phyloP scores from a whole-genome alignment of 148 eudicot genomes.

The Cornus controversa region DNA sequence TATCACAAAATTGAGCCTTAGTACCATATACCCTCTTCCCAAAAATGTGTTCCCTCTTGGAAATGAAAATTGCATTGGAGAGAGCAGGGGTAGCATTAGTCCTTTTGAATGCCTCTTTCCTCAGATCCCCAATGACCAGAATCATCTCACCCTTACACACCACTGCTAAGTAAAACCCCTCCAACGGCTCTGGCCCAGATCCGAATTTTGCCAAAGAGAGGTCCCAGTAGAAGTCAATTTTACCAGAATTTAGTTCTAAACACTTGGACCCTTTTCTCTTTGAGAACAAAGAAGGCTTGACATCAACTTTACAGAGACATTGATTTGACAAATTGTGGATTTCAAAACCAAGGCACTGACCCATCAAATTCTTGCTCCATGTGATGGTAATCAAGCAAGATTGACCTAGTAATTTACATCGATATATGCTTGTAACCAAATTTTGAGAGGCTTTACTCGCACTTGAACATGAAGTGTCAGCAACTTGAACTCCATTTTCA shows the following conservation, averaged over 20 bases:
- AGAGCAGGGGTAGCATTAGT: constrained; percentile 27
- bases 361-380: constrained; percentile 55
- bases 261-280: constrained; percentile 49
- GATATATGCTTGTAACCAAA: constrained; percentile 35
- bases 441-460: constrained; percentile 38
- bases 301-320: constrained; percentile 42
- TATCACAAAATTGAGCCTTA: constrained; percentile 40
- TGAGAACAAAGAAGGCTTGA: constrained; percentile 47
- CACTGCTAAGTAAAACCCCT: constrained; percentile 41
- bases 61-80: constrained; percentile 27
- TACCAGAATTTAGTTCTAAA: constrained; percentile 27
- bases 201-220: constrained; percentile 47
- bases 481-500: constrained; percentile 57
- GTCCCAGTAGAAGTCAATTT: constrained; percentile 51
- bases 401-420: constrained; percentile 37
- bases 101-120: constrained; percentile 45
- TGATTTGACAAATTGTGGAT: constrained; percentile 30
- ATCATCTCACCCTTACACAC: constrained; percentile 38
- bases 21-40: constrained; percentile 45
- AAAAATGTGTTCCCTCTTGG: constrained; percentile 46
- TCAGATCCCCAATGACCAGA: constrained; percentile 47
- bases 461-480: constrained; percentile 46
- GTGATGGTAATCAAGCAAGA: constrained; percentile 32
- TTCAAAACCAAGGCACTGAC: constrained; percentile 44
- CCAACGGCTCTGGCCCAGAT: constrained; percentile 45